Evolutionary conservation across 768 basidiomycete species (phyloP), one percentile per base, ranked within the genome.

Genomic region (Clavaria fumosa): DNA sequence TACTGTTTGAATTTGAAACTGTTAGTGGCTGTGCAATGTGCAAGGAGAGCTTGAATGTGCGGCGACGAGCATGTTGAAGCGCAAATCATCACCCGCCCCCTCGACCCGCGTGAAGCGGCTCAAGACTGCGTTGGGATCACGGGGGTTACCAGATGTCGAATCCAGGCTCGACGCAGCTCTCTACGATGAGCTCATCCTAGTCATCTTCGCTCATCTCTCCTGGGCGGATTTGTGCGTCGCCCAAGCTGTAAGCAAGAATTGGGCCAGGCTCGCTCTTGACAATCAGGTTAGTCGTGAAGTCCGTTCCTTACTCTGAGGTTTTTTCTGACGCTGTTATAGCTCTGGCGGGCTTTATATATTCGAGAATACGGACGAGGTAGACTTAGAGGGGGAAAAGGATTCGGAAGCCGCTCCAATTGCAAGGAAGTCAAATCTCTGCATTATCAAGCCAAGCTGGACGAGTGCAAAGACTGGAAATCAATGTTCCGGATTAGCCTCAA

Each of bases 401-500:
- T 74, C 47, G 55, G 70, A 41, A 61, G 61, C 6, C 59, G 70
- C 34, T 53, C 56, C 4, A 74, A 80, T 48, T 74, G 72, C 4
- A 61, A 72, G 41, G 66, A 72, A 50, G 54, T 75, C 17, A 73
- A 63, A 47, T 61, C 67, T 2, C 57, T 85, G 20, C 80, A 79
- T 7, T 64, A 62, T 19, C 56, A 75, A 51, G 67, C 60, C 4
- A 44, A 57, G 41, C 47, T 49, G 21, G 57, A 61, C 14, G 50
- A 59, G 21, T 41, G 56, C 32, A 70, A 65, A 50, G 73, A 82
- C 50, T 86, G 82, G 82, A 84, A 81, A 54, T 79, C 72, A 70
- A 83, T 85, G 81, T 85, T 83, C 54, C 68, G 79, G 39, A 78
- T 84, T 44, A 82, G 78, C 47, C 73, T 73, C 11, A 85, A 85